Conservation (phyloP, 2,329 filamentous ascomycete species). For the Ceratocystis destructans region DNA sequence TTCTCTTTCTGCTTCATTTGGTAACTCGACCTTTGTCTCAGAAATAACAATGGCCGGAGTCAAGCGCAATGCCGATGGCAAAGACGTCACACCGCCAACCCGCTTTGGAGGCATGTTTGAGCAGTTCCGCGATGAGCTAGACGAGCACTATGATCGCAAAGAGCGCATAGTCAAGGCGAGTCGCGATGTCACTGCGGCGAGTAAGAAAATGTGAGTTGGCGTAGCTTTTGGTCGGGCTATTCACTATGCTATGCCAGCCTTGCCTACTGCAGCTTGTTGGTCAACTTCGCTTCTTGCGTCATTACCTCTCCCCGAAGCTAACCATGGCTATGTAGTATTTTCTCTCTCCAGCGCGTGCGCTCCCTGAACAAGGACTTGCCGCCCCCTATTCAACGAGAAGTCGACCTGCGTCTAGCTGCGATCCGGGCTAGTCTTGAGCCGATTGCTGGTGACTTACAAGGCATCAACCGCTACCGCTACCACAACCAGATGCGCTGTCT, state of each 20-base stretch:
- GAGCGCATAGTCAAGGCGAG: conserved; percentile 84
- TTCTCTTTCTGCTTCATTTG: not conserved
- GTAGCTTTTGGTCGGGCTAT: not conserved
- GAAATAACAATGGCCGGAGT: conserved; percentile 25
- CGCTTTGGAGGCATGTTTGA: conserved; percentile 66
- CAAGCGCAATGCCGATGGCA: conserved; percentile 43
- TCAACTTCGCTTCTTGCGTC: not conserved
- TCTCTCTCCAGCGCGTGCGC: conserved; percentile 39
- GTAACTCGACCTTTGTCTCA: no score
- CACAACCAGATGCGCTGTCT: conserved; percentile 65
- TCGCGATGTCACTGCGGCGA: conserved; percentile 80
- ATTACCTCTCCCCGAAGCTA: not conserved
- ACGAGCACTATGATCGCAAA: conserved; percentile 85
- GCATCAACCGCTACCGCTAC: conserved; percentile 74
- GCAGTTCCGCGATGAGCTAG: conserved; percentile 70
- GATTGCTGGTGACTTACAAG: conserved; percentile 60
- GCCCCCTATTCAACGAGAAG: conserved; percentile 53
- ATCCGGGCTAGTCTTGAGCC: conserved; percentile 55
- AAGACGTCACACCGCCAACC: conserved; percentile 23
- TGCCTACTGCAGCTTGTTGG: not conserved
- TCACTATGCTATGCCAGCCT: not conserved
- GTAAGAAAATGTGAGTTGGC: conserved; percentile 75
- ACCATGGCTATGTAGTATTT: conserved; percentile 25
- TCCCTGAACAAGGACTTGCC: conserved; percentile 50
- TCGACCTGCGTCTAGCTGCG: conserved; percentile 52